Evolutionary conservation across 208 protist genomes (phyloP).

Genomic region (Leishmania braziliensis): DNA sequence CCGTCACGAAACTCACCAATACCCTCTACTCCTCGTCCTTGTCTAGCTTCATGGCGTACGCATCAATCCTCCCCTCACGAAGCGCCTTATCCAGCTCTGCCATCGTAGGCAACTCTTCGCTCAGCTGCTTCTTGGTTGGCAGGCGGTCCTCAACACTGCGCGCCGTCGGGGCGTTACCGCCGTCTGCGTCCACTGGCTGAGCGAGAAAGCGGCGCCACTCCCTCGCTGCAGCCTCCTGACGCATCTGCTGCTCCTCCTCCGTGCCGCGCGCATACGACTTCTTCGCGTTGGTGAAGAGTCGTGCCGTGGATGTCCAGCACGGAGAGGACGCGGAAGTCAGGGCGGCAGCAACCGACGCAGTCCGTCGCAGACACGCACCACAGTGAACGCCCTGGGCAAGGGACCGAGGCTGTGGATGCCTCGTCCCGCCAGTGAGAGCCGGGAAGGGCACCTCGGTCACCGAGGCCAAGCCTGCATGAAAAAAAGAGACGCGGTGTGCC

Average conservation of each 20-base stretch:
- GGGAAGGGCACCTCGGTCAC: background rate
- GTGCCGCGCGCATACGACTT: constrained; percentile 32
- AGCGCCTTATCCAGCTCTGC: constrained; percentile 51
- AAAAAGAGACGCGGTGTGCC: background rate
- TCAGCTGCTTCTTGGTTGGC: constrained; percentile 59
- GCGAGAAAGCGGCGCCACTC: constrained; percentile 32
- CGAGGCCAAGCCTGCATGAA: background rate
- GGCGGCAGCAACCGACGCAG: background rate
- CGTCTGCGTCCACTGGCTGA: constrained; percentile 29
- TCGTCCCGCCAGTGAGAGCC: background rate
- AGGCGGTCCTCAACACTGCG: constrained; percentile 40
- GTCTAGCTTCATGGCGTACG: constrained; percentile 27
- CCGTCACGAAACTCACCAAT: too few relatives aligned
- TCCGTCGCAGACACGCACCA: background rate
- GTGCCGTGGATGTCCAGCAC: background rate
- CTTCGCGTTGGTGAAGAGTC: constrained; percentile 42
- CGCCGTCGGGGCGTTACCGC: constrained; percentile 23
- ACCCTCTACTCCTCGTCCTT: constrained; percentile 35
- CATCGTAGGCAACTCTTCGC: constrained; percentile 65
- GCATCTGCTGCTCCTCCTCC: constrained; percentile 29
- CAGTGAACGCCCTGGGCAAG: background rate
- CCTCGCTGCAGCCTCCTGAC: constrained; percentile 16
- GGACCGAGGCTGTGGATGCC: background rate
- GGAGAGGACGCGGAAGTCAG: background rate
- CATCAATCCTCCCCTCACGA: constrained; percentile 36